Conservation (phyloP, 768 basidiomycete genomes). For the Kwoniella sp. region DNA sequence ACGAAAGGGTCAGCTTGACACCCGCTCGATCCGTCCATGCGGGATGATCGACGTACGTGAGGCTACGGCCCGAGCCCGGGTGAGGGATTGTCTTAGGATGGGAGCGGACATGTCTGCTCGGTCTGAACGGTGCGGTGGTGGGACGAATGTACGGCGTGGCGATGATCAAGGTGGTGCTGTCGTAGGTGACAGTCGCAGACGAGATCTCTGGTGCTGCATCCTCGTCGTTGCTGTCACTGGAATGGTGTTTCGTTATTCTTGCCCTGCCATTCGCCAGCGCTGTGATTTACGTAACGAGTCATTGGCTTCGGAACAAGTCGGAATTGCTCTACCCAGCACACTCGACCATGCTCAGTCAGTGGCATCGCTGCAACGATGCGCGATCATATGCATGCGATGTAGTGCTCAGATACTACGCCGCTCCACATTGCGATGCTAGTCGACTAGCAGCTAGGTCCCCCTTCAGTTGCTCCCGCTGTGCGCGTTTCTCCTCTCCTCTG, state of each 20-base stretch:
- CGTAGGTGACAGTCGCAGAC: no score
- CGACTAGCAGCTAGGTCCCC: conserved; percentile 3
- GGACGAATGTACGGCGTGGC: background rate
- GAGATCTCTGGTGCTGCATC: no score
- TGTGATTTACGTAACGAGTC: no score
- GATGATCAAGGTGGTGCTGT: no score
- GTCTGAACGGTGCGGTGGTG: background rate
- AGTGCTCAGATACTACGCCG: background rate
- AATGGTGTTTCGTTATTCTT: conserved; percentile 5
- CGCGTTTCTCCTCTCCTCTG: conserved; percentile 6
- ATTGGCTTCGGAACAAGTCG: conserved; percentile 4
- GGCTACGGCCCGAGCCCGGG: conserved; percentile 8
- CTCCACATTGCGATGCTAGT: no score
- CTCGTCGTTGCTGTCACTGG: no score
- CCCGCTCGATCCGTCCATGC: background rate
- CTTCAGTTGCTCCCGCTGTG: conserved; percentile 15
- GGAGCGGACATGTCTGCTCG: conserved; percentile 10
- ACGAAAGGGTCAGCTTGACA: background rate
- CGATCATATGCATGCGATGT: no score
- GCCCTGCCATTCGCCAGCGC: conserved; percentile 1
- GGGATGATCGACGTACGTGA: background rate
- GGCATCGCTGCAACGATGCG: no score
- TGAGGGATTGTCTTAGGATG: conserved; percentile 8
- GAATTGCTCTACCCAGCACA: no score
- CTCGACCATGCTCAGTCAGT: no score